phyloP scores from a whole-genome alignment of 192 early-diverging fungal species.

The Lobosporangium transversale region DNA sequence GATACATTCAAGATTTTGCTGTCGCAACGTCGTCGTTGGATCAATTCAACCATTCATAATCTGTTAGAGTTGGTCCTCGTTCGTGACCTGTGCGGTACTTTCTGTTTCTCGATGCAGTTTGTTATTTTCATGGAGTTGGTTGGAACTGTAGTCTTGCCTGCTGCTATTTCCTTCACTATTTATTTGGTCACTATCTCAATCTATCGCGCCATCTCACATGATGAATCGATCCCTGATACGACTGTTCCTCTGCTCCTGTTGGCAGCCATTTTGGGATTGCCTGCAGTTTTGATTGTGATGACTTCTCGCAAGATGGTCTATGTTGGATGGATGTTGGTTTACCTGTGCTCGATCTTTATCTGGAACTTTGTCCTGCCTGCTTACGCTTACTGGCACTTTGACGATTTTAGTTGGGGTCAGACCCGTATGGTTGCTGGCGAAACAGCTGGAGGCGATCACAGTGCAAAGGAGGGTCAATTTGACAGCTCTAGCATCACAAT shows the following conservation, averaged over 20 bases:
- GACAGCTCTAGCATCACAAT: slow-evolving; percentile 73
- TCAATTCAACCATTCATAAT: slow-evolving; percentile 94
- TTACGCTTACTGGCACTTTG: slow-evolving; percentile 92
- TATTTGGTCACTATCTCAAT: slow-evolving; percentile 71
- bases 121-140: slow-evolving; percentile 94
- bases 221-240: slow-evolving; percentile 40
- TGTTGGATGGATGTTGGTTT: slow-evolving; percentile 92
- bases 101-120: slow-evolving; percentile 97
- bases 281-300: slow-evolving; percentile 89
- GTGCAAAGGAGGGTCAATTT: slow-evolving; percentile 68
- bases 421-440: slow-evolving; percentile 72
- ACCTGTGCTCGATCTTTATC: slow-evolving; percentile 74
- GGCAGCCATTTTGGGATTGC: slow-evolving; percentile 83
- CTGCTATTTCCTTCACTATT: slow-evolving; percentile 86
- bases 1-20: slow-evolving; percentile 85
- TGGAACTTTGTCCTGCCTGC: slow-evolving; percentile 84
- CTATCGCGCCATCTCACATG: slow-evolving; percentile 31
- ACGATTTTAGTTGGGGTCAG: slow-evolving; percentile 89
- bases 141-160: slow-evolving; percentile 91
- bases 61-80: slow-evolving; percentile 82
- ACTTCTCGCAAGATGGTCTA: slow-evolving; percentile 89
- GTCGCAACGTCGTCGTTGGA: slow-evolving; percentile 91
- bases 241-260: slow-evolving; percentile 74
- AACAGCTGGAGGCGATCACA: slow-evolving; percentile 66
- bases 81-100: slow-evolving; percentile 85